Base-by-base conservation (phyloP, 2,329 filamentous ascomycete genomes). In the Lachnellula subtilissima region DNA sequence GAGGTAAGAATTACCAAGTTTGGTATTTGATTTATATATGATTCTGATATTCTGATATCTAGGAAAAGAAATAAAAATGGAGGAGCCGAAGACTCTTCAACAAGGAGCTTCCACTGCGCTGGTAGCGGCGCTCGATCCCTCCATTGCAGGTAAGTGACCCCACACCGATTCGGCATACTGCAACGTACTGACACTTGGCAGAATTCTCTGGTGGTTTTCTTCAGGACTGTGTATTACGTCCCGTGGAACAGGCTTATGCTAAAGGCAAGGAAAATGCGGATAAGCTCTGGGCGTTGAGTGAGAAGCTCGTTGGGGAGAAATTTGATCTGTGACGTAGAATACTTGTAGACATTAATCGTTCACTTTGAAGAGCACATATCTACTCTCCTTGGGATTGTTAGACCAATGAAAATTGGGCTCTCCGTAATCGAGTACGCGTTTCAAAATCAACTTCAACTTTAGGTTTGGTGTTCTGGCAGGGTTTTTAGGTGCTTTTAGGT, bases 231-330 rank as follows among this genome's bases (percentile, higher is more conserved):
- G 28, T 32, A 32, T 32, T 9, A 14, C 17, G 37, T 19, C 5
- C 23, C 4, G 40, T 42, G 40, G n/a, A 42, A 46, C 11, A 23
- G n/a, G 8, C 8, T 2, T 51, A 52, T 52, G 54, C 48, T 17
- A 7, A n/a, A 6, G 43, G 52, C 8, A 17, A 22, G 8, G 43
- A 56, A 23, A 65, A 64, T 22, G 75, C 76, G 0, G 71, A 74
- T 54, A 74, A 63, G 62, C 63, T 78, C 39, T 79, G 76, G 77
- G 68, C 67, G 43, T 52, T 77, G 49, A 77, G 72, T 39, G 74
- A 77, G 66, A 64, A 73, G 60, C 60, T 78, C 47, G 74, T 77
- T 14, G 71, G 67, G 0, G 66, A 76, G 52, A 67, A 71, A 53
- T 76, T 76, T 57, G 40, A 58, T 46, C 23, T 35, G 4, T 48